A percentile compares a stretch with the other conserved stretches of the same genome.
Evolutionary conservation across 768 basidiomycete genomes (phyloP).

Genomic region (Panellus pusillus): DNA sequence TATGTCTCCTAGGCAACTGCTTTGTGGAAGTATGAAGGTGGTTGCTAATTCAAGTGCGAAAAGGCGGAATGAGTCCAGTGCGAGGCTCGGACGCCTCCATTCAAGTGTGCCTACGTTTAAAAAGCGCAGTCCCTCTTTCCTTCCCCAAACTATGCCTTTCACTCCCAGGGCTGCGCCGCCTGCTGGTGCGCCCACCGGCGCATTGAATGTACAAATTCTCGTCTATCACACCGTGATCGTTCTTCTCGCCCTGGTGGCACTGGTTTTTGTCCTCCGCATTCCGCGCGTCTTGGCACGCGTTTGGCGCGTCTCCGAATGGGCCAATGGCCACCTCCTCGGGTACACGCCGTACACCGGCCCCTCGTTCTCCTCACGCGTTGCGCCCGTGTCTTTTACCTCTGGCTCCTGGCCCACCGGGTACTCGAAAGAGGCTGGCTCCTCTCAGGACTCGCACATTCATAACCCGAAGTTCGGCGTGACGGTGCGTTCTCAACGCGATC

Average conservation of each 20-base stretch:
- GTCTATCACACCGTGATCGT: conserved; percentile 36
- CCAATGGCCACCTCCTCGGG: conserved; percentile 41
- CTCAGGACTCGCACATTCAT: conserved; percentile 15
- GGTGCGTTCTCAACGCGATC: neutral
- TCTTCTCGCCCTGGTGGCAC: conserved; percentile 32
- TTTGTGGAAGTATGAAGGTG: too few relatives aligned
- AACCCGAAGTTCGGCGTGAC: conserved; percentile 23
- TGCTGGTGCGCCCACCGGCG: neutral
- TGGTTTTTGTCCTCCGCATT: conserved; percentile 37
- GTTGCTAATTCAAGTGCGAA: too few relatives aligned
- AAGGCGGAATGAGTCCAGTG: too few relatives aligned
- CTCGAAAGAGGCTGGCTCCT: neutral
- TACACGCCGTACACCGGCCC: conserved; percentile 7
- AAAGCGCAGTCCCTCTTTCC: neutral
- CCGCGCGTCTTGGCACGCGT: conserved; percentile 42
- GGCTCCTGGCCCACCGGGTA: neutral
- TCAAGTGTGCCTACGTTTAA: too few relatives aligned
- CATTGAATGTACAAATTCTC: conserved; percentile 1
- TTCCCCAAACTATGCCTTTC: too few relatives aligned
- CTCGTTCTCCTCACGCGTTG: conserved; percentile 2
- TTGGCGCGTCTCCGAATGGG: conserved; percentile 42
- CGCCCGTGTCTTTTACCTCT: neutral
- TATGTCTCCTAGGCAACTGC: too few relatives aligned
- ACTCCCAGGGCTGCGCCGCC: too few relatives aligned
- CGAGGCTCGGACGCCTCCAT: too few relatives aligned